These are phyloP conservation scores for Cytospora paraplurivora DNA, from an alignment of 2,329 filamentous ascomycete genomes.

Conservation along the genomic window DNA sequence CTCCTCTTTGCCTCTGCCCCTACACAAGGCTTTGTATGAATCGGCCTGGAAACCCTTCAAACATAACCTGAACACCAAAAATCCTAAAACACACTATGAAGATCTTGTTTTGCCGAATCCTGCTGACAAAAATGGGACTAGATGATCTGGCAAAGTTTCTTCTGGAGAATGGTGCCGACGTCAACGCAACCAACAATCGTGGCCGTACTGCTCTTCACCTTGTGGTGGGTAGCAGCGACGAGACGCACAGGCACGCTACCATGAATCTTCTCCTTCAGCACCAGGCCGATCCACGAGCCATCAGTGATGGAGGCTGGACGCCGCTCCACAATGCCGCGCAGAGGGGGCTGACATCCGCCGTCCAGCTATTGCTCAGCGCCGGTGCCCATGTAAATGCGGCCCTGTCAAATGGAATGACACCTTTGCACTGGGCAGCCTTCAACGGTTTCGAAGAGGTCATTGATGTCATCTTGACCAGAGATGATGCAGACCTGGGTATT, in stretches of 20 bases:
- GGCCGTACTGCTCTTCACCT: slow-evolving; percentile 52
- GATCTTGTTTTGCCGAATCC: neutral
- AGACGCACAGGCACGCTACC: slow-evolving; percentile 35
- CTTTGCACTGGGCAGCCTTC: slow-evolving; percentile 56
- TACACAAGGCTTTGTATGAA: neutral
- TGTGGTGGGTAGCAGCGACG: slow-evolving; percentile 46
- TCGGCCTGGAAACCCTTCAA: neutral
- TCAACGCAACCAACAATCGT: slow-evolving; percentile 47
- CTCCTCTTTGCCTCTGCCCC: neutral
- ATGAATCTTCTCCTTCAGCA: slow-evolving; percentile 41
- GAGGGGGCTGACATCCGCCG: slow-evolving; percentile 39
- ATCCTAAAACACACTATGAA: neutral
- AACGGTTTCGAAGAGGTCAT: slow-evolving; percentile 50
- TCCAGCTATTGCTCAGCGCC: slow-evolving; percentile 44
- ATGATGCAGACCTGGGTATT: slow-evolving; percentile 37
- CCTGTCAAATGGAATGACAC: slow-evolving; percentile 55
- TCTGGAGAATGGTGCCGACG: slow-evolving; percentile 42
- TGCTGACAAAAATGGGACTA: neutral
- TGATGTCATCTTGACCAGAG: slow-evolving; percentile 42
- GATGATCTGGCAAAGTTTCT: slow-evolving; percentile 41
- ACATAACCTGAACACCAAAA: no score
- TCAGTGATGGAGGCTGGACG: slow-evolving; percentile 45
- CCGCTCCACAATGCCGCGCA: slow-evolving; percentile 46
- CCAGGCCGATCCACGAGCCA: slow-evolving; percentile 38
- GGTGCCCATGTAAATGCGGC: slow-evolving; percentile 48